Conservation (phyloP, 2,329 filamentous ascomycete species). For the Raffaelea arxii region DNA sequence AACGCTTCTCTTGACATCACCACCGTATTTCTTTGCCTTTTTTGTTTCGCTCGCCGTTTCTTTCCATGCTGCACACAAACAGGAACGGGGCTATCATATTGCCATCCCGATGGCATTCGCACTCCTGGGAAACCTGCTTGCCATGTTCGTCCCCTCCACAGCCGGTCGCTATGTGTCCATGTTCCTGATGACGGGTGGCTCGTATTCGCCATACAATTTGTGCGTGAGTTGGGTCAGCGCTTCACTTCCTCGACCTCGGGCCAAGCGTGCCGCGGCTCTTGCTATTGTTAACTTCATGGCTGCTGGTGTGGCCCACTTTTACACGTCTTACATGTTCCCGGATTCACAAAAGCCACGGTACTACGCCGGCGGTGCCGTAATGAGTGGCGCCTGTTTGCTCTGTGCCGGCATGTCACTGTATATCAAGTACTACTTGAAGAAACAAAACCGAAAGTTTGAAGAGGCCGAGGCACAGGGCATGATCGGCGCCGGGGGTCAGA, state of each 20-base stretch:
- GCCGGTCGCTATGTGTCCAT: background rate
- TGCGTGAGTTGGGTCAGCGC: background rate
- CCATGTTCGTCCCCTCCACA: background rate
- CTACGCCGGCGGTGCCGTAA: background rate
- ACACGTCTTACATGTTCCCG: background rate
- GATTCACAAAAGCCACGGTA: background rate
- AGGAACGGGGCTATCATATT: background rate
- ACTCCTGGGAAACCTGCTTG: background rate
- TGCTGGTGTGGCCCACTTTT: background rate
- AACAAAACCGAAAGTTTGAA: background rate
- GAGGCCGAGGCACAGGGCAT: background rate
- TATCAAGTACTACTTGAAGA: background rate
- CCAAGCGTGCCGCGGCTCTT: background rate
- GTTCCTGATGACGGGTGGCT: background rate
- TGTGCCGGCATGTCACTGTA: background rate
- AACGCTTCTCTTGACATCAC: slow-evolving; percentile 46
- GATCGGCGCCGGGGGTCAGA: background rate
- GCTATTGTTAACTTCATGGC: background rate
- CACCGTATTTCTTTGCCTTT: slow-evolving; percentile 13
- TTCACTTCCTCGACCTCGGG: background rate
- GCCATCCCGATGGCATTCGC: background rate
- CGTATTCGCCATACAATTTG: background rate
- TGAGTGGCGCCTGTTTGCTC: background rate
- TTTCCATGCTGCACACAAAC: background rate
- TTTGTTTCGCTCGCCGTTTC: background rate